Evolutionary conservation across 148 eudicot genomes (phyloP), one percentile per base, ranked within the genome.

Genomic region (Cornus suecica): DNA sequence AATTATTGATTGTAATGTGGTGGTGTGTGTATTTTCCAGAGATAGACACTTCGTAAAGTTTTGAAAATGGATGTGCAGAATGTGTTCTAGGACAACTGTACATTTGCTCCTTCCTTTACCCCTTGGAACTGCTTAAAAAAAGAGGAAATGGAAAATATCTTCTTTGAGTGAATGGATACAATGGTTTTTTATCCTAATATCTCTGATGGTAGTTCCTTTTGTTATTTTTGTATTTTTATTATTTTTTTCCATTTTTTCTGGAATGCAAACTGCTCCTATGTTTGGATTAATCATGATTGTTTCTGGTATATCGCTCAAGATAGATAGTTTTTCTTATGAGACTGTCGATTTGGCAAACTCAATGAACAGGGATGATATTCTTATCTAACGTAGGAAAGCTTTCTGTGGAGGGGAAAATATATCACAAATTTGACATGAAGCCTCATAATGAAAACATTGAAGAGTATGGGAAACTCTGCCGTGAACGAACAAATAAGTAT

Each of bases 391-490:
- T 74, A 93, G 97, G 92, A 78, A 90, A 82, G 80, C 66, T 85
- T 69, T 87, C 88, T 68, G 93, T 87, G 24, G 98, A 94, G 81
- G 98, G 98, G 69, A 91, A 87, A 80, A 84, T 91, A 73, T 31
- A 62, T 32, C 81, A 89, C 77, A 94, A 94, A 82, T 91, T 94
- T 81, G 98, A 94, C 84, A 87, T 94, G 94, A 90, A 83, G 86
- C 97, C 97, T 79, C 94, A 92, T 74, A 73, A 68, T 72, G 92
- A 89, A 77, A 86, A 85, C 70, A 87, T 92, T 37, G 97, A 91
- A 63, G 90, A 89, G 80, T 94, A 94, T 71, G 91, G 94, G 61
- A 87, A 84, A 82, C 88, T 88, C 29, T 94, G 98, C 77, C 94
- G 97, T 69, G 94, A 94, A 72, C 84, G 98, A 73, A 94, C 87